Conservation (phyloP, 1,284 basidiomycete genomes). For the Fomitopsis palustris region DNA sequence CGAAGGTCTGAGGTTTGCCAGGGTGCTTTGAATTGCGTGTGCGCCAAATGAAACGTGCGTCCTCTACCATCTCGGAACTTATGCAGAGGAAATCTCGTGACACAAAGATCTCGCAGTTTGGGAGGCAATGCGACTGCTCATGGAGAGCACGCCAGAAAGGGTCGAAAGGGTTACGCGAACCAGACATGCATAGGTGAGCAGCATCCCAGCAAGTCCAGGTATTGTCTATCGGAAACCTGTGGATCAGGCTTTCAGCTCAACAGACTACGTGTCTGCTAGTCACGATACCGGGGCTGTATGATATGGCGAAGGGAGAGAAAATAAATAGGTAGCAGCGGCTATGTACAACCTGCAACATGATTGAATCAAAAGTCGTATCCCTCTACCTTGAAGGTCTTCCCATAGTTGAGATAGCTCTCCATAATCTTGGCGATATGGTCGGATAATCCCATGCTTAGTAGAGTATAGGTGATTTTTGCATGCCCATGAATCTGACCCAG, state of each 20-base stretch:
- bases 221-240: no score
- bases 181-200: no score
- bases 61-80: no score
- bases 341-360: constrained; percentile 5
- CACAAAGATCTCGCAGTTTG: no score
- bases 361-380: constrained; percentile 63
- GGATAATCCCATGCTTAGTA: constrained; percentile 91
- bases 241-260: not conserved
- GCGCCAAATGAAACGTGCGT: no score
- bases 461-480: constrained; percentile 90
- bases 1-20: no score
- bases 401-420: constrained; percentile 80
- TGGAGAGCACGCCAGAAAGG: no score
- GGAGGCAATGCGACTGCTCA: no score
- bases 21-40: no score
- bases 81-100: no score
- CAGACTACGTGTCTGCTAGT: not conserved
- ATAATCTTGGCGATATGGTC: constrained; percentile 83
- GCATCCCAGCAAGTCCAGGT: no score
- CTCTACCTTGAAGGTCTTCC: constrained; percentile 79
- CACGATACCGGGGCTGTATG: not conserved
- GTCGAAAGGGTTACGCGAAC: no score
- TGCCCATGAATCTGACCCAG: constrained; percentile 93
- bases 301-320: not conserved
- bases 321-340: constrained; percentile 2